phyloP scores from a whole-genome alignment of 176 grass and related monocot species.

The Oryza brachyantha region DNA sequence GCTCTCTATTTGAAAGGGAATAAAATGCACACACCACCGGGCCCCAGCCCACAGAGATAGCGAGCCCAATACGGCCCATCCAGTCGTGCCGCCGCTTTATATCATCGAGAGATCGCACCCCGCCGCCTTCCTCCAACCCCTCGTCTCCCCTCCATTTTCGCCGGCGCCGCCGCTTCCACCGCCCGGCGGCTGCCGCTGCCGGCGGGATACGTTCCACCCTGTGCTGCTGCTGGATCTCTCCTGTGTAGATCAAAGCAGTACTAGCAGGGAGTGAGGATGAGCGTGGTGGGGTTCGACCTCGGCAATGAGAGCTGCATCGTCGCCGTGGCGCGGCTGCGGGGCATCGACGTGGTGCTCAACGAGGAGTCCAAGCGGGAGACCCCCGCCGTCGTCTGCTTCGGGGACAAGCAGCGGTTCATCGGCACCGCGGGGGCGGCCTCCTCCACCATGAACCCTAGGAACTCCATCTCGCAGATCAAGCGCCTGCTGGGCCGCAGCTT shows the following conservation, averaged over 20 bases:
- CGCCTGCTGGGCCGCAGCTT: constrained; percentile 66
- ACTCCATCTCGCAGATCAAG: constrained; percentile 87
- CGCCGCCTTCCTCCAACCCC: background rate
- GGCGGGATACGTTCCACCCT: too few species aligned
- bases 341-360: constrained; percentile 89
- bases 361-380: constrained; percentile 95
- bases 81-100: background rate
- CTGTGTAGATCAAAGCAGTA: background rate
- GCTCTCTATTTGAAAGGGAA: too few species aligned
- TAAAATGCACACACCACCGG: background rate
- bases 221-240: too few species aligned
- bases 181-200: too few species aligned
- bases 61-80: background rate
- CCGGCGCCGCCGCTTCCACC: too few species aligned
- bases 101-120: background rate
- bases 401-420: constrained; percentile 85
- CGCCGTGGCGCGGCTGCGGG: constrained; percentile 78
- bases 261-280: constrained; percentile 60
- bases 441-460: constrained; percentile 81
- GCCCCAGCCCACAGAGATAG: background rate
- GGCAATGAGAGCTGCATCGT: constrained; percentile 90
- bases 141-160: background rate
- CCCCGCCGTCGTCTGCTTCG: constrained; percentile 82
- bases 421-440: constrained; percentile 62
- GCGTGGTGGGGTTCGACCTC: constrained; percentile 83